Conservation (phyloP, 352 stramenopile species). For the Globisporangium alternatum region DNA sequence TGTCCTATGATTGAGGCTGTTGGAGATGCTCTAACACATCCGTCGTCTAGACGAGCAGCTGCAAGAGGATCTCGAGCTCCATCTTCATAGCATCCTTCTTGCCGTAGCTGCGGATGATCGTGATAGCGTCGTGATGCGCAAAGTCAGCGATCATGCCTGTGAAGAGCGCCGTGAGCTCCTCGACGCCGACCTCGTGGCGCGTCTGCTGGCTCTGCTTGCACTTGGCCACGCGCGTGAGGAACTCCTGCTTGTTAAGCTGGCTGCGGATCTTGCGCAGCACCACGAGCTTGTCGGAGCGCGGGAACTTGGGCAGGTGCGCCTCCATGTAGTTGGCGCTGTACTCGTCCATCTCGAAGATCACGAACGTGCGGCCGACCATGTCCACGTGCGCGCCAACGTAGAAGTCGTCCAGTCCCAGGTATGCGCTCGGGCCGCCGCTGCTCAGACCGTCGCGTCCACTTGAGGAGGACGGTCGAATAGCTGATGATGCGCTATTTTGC, state of each 20-base stretch:
- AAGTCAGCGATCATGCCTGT: conserved; percentile 43
- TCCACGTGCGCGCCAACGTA: conserved; percentile 63
- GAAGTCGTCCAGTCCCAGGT: conserved; percentile 66
- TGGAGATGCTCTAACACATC: conserved; percentile 1
- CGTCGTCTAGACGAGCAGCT: conserved; percentile 37
- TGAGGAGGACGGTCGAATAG: not conserved
- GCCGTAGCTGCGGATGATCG: conserved; percentile 63
- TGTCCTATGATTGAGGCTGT: not conserved
- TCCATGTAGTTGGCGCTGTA: conserved; percentile 87
- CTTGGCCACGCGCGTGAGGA: conserved; percentile 27
- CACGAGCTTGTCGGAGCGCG: conserved; percentile 58
- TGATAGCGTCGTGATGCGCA: conserved; percentile 60
- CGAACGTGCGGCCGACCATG: conserved; percentile 65
- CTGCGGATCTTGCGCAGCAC: conserved; percentile 59
- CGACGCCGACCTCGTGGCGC: conserved; percentile 33
- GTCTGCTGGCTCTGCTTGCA: conserved; percentile 28
- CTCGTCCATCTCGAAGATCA: conserved; percentile 84
- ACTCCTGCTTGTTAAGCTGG: conserved; percentile 31
- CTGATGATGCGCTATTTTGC: conserved; percentile 15
- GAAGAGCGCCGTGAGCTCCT: conserved; percentile 51
- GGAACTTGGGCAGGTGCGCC: conserved; percentile 50
- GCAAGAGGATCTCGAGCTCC: conserved; percentile 36
- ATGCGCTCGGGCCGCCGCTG: conserved; percentile 35
- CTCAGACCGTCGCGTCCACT: conserved; percentile 8
- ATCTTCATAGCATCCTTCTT: conserved; percentile 64